Base-by-base conservation (phyloP, 1,284 basidiomycete species). In the Fomitopsis palustris region DNA sequence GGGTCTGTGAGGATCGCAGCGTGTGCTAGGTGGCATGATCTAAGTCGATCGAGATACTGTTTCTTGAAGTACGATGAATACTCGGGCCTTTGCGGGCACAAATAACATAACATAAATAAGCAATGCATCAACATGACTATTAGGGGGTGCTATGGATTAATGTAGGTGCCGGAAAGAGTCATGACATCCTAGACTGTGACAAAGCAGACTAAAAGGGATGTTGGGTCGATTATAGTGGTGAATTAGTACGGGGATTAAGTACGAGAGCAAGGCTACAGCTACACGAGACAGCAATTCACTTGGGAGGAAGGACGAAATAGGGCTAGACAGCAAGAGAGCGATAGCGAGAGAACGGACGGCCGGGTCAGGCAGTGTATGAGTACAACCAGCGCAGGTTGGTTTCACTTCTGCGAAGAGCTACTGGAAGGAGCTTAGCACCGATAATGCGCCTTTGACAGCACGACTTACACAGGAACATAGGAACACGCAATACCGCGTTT, bases 381-480 rank as follows among this genome's bases (percentile, higher is more conserved):
- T 52, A 37, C 31, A 52, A 31, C 17, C 49, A 27, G 49, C 45
- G 33, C 49, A 56, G 33, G 37, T 16, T n/a, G 19, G 42, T 9
- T 10, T 57, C 57, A 61, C 33, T 60, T 66, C 57, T 64, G 63
- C 19, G 54, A 55, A 19, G 62, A 55, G 21, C 63, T 65, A 25
- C 43, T 41, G 41, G 21, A 19, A 56, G 23, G 7, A 43, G 21
- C 19, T 60, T n/a, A 19, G 51, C 10, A 3, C 6, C 47, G 45
- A 19, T 8, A 19, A 3, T 29, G 23, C 53, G 54, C 52, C 51
- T 39, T n/a, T 53, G 53, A 45, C 21, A 8, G 14, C 43, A 35
- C n/a, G 17, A 63, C 67, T 57, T 58, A 69, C 67, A 69, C 67
- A 52, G 71, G 70, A 41, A 71, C 67, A 61, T 72, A 72, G 21